Percentiles rank a stretch among this genome's conserved stretches.
Evolutionary conservation across 495 filamentous ascomycete genomes (phyloP).

Genomic region (Talaromyces ruber): DNA sequence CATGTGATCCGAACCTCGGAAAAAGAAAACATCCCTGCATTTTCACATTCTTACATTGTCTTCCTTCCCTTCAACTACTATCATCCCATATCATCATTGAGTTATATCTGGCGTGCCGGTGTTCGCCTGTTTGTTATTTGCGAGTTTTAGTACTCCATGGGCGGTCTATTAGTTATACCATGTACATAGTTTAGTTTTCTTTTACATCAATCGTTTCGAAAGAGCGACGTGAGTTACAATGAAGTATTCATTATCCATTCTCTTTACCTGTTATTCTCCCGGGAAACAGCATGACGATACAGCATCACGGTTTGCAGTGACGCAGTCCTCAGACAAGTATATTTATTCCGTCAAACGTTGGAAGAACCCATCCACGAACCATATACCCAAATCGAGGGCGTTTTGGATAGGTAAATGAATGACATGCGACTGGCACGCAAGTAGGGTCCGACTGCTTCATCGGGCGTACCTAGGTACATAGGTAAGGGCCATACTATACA

Average conservation of each 20-base stretch:
- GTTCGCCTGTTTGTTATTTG: slow-evolving; percentile 1
- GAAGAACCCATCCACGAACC: no score
- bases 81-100: not conserved
- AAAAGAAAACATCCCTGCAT: not conserved
- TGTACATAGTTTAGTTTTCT: not conserved
- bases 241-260: not conserved
- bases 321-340: no score
- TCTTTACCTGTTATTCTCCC: no score
- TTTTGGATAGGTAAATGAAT: not conserved
- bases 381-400: no score
- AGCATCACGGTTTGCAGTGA: no score
- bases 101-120: slow-evolving; percentile 5
- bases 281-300: no score
- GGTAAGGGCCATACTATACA: not conserved
- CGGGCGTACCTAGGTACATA: no score
- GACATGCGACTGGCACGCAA: not conserved
- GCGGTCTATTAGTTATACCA: not conserved
- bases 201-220: not conserved
- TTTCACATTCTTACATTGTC: not conserved
- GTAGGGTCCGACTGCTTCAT: not conserved
- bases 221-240: not conserved
- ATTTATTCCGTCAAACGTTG: no score
- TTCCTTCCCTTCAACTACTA: not conserved
- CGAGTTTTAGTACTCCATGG: not conserved
- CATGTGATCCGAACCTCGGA: not conserved